Evolutionary conservation across 2,329 filamentous ascomycete genomes (phyloP).

Genomic region (Leptosphaerulina australis): DNA sequence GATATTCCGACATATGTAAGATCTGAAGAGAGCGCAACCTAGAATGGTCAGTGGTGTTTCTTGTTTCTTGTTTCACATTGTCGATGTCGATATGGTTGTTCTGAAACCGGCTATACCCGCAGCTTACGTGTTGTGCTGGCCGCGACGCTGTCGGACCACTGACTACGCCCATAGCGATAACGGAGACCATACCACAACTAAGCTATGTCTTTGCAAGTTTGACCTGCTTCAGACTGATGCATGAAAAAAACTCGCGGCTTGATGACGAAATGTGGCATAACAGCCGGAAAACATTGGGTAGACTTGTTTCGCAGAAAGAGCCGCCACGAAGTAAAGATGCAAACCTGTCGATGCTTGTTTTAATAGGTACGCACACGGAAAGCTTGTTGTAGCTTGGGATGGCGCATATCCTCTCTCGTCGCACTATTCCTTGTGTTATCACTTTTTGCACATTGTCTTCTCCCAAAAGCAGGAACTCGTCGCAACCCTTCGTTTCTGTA

Average conservation of each 20-base stretch:
- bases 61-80: slow-evolving; percentile 11
- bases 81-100: slow-evolving; percentile 6
- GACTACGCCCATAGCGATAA: background rate
- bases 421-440: background rate
- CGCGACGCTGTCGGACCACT: slow-evolving; percentile 1
- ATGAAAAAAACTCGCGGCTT: slow-evolving; percentile 4
- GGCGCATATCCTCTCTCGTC: background rate
- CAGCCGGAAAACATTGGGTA: background rate
- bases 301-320: background rate
- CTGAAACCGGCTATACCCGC: slow-evolving; percentile 18
- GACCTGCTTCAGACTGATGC: background rate
- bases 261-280: slow-evolving; percentile 8
- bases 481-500: background rate
- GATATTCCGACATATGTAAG: background rate
- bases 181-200: background rate
- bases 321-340: background rate
- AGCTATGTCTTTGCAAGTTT: background rate
- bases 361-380: background rate
- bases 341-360: background rate
- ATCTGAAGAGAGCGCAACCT: background rate
- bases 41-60: slow-evolving; percentile 4
- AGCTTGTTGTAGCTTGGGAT: background rate
- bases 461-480: background rate
- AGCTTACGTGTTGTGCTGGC: slow-evolving; percentile 15
- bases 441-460: background rate